These are phyloP conservation scores for Acanthamoeba lenticulata DNA, from an alignment of 208 protist species.

Conservation along the genomic window DNA sequence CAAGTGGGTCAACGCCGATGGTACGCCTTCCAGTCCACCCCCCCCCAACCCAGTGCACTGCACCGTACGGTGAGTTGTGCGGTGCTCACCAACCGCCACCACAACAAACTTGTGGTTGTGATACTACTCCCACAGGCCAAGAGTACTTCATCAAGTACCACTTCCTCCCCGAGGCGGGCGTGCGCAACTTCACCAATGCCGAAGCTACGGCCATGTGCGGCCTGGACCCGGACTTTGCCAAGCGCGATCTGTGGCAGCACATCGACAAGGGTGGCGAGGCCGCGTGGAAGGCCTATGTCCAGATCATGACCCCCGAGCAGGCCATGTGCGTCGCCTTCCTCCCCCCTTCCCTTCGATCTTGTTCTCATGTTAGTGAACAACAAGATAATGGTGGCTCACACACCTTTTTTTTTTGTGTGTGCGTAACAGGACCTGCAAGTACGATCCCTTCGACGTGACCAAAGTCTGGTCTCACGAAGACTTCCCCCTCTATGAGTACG, in stretches of 20 bases:
- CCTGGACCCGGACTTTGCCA: conserved; percentile 84
- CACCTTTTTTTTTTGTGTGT: too few species aligned
- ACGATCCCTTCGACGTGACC: conserved; percentile 89
- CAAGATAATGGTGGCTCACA: too few species aligned
- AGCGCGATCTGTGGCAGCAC: conserved; percentile 86
- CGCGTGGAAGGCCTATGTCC: conserved; percentile 86
- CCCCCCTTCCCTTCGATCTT: neutral
- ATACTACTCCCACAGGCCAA: too few species aligned
- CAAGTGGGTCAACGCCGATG: conserved; percentile 86
- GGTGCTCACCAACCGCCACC: neutral
- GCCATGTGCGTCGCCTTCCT: neutral
- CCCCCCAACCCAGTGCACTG: too few species aligned
- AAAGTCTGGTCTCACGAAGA: conserved; percentile 89
- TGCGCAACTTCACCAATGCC: conserved; percentile 83
- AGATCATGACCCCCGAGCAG: conserved; percentile 83
- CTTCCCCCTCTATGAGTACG: conserved; percentile 86
- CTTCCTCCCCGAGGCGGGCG: conserved; percentile 85
- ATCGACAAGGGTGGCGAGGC: conserved; percentile 77
- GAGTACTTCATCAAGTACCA: conserved; percentile 88
- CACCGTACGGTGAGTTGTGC: neutral
- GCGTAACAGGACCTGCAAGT: conserved; percentile 81
- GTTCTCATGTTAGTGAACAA: neutral
- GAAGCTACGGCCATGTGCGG: conserved; percentile 83
- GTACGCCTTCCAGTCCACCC: neutral
- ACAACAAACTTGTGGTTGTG: too few species aligned